Base-by-base conservation (phyloP, 257 asterid species). In the Petunia secreta region DNA sequence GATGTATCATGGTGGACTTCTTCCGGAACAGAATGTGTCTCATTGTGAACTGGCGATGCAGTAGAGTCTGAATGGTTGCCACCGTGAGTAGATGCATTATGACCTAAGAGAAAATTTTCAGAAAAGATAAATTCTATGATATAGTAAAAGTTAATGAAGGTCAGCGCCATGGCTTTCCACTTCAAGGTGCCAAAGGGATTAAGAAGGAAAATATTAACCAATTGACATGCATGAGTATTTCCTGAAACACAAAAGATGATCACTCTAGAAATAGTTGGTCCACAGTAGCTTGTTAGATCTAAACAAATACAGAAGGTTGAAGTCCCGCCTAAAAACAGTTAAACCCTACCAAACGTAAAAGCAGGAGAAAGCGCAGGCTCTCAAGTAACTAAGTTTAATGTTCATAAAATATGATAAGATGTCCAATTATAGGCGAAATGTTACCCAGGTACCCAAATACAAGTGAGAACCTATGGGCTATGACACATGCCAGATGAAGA, bases 1-100 rank as follows among this genome's bases (percentile, higher is more conserved):
- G 91, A 84, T 46, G 87, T 63, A 82, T 64, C 82, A 64, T 37
- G 76, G 53, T 64, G 82, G 52, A 57, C 75, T 79, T 79, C 82
- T 8, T 73, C 34, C 78, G 7, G 78, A 73, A 73, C 62, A 3
- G 62, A 50, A 50, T 50, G 78, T 13, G 62, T 73, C 78, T 73
- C 78, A 36, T 73, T 73, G 78, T 73, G 63, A 50, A 73, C 34
- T 50, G 73, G 65, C 0, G 63, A 73, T 52, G 54, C n/a, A 41
- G 43, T 52, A 55, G 44, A 63, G 54, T 52, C 54, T 48, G 76
- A 79, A 64, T 34, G 59, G 65, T 79, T 79, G 36, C 75, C 64
- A 63, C 65, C 52, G 38, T 79, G 76, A 64, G 65, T 38, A 39
- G 75, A 67, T 5, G 62, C 46, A 50, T 50, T 52, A 50, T 64